Evolutionary conservation across 2,329 filamentous ascomycete genomes (phyloP).

Genomic region (Arthrinium puccinioides): DNA sequence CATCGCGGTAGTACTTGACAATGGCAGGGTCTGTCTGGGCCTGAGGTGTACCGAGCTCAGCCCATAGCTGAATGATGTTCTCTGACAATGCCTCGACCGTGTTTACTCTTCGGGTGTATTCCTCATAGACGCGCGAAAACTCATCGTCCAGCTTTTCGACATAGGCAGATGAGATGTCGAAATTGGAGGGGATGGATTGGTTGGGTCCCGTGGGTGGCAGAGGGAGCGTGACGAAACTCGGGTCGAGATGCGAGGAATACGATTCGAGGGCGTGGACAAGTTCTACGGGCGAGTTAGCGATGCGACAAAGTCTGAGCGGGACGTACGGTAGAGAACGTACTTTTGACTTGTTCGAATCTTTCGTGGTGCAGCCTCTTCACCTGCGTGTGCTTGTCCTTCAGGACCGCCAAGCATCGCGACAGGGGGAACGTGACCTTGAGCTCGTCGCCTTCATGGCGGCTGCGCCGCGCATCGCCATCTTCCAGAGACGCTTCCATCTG

Average conservation of each 20-base stretch:
- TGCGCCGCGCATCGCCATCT: conserved; percentile 58
- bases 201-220: conserved; percentile 77
- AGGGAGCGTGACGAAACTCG: conserved; percentile 76
- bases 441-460: conserved; percentile 48
- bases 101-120: conserved; percentile 78
- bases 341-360: conserved; percentile 91
- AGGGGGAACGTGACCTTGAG: conserved; percentile 79
- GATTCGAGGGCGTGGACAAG: conserved; percentile 90
- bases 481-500: conserved; percentile 92
- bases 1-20: conserved; percentile 81
- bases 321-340: conserved; percentile 42
- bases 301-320: not conserved
- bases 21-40: conserved; percentile 84
- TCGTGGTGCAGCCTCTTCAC: conserved; percentile 80
- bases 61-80: conserved; percentile 91
- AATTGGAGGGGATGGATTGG: conserved; percentile 69
- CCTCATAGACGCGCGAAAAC: conserved; percentile 92
- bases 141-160: conserved; percentile 81
- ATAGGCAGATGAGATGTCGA: conserved; percentile 88
- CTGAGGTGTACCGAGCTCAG: conserved; percentile 88
- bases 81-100: conserved; percentile 70
- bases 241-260: conserved; percentile 91
- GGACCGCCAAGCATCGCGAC: conserved; percentile 64
- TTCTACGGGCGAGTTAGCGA: conserved; percentile 43
- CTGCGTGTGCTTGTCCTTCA: conserved; percentile 81